Percentiles rank a stretch among this genome's conserved stretches.
These are phyloP conservation scores for Taphrina deformans DNA, from an alignment of 1,139 yeast genomes.

Conservation along the genomic window DNA sequence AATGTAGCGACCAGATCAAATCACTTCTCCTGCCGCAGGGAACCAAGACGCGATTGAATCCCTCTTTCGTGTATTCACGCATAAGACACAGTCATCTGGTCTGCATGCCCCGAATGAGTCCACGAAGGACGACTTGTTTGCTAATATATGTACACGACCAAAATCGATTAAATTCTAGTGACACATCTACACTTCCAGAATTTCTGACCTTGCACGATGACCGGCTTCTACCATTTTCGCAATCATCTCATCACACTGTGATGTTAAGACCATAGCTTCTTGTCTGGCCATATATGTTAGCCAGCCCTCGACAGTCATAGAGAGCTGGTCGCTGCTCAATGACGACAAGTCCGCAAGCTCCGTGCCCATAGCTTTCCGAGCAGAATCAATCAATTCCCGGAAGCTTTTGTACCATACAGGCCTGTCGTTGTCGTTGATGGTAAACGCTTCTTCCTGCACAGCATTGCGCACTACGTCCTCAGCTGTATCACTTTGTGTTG, in stretches of 20 bases:
- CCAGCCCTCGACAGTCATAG: slow-evolving; percentile 74
- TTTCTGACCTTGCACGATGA: slow-evolving; percentile 40
- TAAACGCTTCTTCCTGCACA: background rate
- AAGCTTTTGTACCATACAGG: background rate
- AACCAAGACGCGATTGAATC: too few species aligned
- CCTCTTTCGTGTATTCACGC: too few species aligned
- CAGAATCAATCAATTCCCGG: background rate
- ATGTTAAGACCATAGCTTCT: slow-evolving; percentile 44
- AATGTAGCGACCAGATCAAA: background rate
- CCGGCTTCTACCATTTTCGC: slow-evolving; percentile 42
- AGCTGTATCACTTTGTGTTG: background rate
- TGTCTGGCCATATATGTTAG: slow-evolving; percentile 50
- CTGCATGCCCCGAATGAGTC: too few species aligned
- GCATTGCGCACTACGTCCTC: background rate
- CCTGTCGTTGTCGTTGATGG: background rate
- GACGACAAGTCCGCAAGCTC: background rate
- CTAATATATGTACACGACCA: too few species aligned
- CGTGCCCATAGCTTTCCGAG: background rate
- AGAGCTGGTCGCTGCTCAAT: slow-evolving; percentile 58
- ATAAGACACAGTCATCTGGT: too few species aligned
- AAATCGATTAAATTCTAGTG: too few species aligned
- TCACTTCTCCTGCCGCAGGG: too few species aligned
- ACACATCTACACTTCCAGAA: slow-evolving; percentile 3
- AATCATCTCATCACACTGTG: slow-evolving; percentile 46
- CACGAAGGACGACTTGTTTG: too few species aligned